Percentiles rank a stretch among this genome's conserved stretches.
These are phyloP conservation scores for Populus simonii DNA, from an alignment of 345 rosid species.

Conservation along the genomic window DNA sequence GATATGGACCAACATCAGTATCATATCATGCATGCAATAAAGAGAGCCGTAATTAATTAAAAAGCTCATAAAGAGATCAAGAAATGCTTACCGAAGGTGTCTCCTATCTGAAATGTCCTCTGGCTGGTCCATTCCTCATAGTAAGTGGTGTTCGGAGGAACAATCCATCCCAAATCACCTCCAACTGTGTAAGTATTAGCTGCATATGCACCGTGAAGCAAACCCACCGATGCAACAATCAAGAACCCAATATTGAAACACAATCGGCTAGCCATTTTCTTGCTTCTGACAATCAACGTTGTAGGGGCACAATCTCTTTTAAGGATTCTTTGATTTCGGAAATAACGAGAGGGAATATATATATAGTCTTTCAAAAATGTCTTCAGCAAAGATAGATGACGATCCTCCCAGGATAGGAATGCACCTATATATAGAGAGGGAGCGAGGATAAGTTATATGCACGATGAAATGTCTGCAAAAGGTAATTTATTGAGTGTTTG, in stretches of 20 bases:
- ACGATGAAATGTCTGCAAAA: too few relatives aligned
- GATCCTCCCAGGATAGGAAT: too few relatives aligned
- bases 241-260: background rate
- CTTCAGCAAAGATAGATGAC: too few relatives aligned
- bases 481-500: too few relatives aligned
- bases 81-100: background rate
- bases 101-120: constrained; percentile 15
- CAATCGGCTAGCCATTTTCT: background rate
- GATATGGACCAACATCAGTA: too few relatives aligned
- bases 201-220: constrained; percentile 5
- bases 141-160: constrained; percentile 22
- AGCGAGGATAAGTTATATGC: too few relatives aligned
- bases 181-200: constrained; percentile 10
- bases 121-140: constrained; percentile 15
- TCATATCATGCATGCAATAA: too few relatives aligned
- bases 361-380: too few relatives aligned
- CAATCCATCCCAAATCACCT: constrained; percentile 18
- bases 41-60: background rate
- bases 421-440: too few relatives aligned
- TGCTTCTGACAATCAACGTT: too few relatives aligned
- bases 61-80: background rate
- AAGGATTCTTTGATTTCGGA: background rate
- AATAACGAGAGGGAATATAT: background rate
- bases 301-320: background rate
- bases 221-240: background rate